phyloP scores from a whole-genome alignment of 768 basidiomycete species.

The Pisolithus albus region DNA sequence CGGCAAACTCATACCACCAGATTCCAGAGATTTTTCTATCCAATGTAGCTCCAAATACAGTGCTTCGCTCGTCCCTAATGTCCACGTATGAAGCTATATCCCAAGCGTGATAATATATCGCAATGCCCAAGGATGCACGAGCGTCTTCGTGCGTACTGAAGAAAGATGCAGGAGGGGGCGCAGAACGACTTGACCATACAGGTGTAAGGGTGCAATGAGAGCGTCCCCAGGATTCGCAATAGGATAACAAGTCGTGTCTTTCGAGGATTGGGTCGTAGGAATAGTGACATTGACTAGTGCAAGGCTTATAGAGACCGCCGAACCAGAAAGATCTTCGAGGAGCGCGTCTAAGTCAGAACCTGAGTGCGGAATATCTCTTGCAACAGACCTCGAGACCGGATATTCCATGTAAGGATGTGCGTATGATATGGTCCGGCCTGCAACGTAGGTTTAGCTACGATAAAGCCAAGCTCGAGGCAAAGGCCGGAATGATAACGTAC shows the following conservation, averaged over 20 bases:
- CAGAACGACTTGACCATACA: conserved; percentile 59
- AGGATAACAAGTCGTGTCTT: conserved; percentile 40
- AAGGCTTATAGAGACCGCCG: conserved; percentile 46
- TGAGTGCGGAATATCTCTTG: conserved; percentile 49
- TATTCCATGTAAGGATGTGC: conserved; percentile 28
- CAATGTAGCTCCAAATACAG: conserved; percentile 36
- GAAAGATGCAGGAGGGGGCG: conserved; percentile 50
- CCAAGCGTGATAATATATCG: conserved; percentile 61
- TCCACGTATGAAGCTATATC: conserved; percentile 53
- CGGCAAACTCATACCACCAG: conserved; percentile 57
- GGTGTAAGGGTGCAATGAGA: background rate
- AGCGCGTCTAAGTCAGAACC: conserved; percentile 39
- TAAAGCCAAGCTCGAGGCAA: background rate
- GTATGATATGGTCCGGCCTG: conserved; percentile 45
- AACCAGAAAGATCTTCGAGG: conserved; percentile 39
- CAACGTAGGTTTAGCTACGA: background rate
- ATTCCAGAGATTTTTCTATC: too few relatives aligned
- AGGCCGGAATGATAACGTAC: conserved; percentile 19
- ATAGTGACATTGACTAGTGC: conserved; percentile 56
- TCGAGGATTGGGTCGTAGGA: conserved; percentile 33
- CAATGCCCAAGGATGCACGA: conserved; percentile 56
- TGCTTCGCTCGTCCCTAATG: conserved; percentile 42
- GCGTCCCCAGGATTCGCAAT: background rate
- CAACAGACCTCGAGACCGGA: conserved; percentile 32
- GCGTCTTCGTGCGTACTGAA: conserved; percentile 55